Percentiles rank a stretch among this genome's conserved stretches.
Conservation (phyloP, 1,139 yeast genomes). For the Lipomyces yarrowii region DNA sequence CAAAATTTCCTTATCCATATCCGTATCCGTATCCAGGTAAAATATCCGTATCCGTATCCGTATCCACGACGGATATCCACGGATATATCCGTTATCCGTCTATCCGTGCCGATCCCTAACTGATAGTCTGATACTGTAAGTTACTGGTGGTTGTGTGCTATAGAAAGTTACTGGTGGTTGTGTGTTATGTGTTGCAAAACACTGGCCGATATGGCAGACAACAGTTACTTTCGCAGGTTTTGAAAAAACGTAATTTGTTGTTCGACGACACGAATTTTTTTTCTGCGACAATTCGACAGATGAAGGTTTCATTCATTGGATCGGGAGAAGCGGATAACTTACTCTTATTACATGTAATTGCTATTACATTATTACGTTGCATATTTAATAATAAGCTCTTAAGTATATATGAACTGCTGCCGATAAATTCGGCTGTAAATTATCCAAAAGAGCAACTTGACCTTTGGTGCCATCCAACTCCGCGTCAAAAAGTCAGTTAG, state of each 20-base stretch:
- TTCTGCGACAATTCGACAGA: slow-evolving; percentile 15
- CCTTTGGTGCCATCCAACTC: not conserved
- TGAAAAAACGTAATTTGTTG: not conserved
- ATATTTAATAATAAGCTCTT: not conserved
- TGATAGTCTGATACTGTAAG: too few species aligned
- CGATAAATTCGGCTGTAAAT: not conserved
- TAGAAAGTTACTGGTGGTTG: too few species aligned
- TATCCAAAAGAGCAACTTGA: not conserved
- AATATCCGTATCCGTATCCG: too few species aligned
- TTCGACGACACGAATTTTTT: not conserved
- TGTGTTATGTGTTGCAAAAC: too few species aligned
- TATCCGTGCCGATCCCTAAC: too few species aligned
- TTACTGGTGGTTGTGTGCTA: too few species aligned
- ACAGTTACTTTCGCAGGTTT: slow-evolving; percentile 7
- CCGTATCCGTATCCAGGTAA: too few species aligned
- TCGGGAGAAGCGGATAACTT: slow-evolving; percentile 12
- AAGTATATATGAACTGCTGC: not conserved
- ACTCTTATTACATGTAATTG: not conserved
- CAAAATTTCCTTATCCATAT: too few species aligned
- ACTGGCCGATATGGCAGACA: too few species aligned
- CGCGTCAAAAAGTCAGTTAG: slow-evolving; percentile 1
- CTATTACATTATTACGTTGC: not conserved
- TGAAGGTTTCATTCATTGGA: slow-evolving; percentile 15
- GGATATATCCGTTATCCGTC: too few species aligned
- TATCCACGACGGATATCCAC: too few species aligned